Conservation (phyloP, 2,329 filamentous ascomycete genomes). For the Pseudocercospora eumusae region DNA sequence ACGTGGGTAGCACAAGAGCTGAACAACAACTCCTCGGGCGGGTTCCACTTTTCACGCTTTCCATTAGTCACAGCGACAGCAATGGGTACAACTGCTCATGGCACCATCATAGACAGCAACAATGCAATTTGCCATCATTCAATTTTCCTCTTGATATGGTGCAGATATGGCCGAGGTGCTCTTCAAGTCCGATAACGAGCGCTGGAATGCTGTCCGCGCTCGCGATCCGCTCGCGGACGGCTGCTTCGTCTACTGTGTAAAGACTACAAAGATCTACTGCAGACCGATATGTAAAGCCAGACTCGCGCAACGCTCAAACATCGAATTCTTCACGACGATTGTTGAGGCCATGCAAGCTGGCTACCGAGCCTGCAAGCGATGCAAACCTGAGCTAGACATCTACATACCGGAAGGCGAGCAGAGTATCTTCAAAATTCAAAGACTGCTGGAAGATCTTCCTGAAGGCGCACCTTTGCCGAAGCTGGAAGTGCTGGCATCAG, state of each 20-base stretch:
- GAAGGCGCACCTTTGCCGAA: conserved; percentile 13
- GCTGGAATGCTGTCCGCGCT: conserved; percentile 22
- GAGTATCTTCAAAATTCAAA: conserved; percentile 17
- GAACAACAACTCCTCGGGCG: not conserved
- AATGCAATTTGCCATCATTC: not conserved
- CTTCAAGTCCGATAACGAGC: not conserved
- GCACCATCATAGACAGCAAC: not conserved
- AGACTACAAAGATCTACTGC: conserved; percentile 61
- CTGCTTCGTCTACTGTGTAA: conserved; percentile 58
- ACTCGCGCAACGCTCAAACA: conserved; percentile 59
- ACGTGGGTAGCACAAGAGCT: not conserved
- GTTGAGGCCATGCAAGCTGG: conserved; percentile 52
- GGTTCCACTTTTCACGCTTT: not conserved
- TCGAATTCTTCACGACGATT: conserved; percentile 56
- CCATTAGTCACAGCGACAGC: not conserved
- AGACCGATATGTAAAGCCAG: conserved; percentile 62
- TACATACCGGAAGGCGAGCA: conserved; percentile 16
- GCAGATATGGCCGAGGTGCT: not conserved
- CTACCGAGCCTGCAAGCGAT: conserved; percentile 61
- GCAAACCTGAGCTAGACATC: conserved; percentile 46
- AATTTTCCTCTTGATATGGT: not conserved
- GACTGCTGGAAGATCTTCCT: conserved; percentile 17
- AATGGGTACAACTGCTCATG: not conserved
- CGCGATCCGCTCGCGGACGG: conserved; percentile 23
- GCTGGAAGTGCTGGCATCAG: conserved; percentile 53